These are phyloP conservation scores for Suillus paluster DNA, from an alignment of 768 basidiomycete genomes.

Conservation along the genomic window DNA sequence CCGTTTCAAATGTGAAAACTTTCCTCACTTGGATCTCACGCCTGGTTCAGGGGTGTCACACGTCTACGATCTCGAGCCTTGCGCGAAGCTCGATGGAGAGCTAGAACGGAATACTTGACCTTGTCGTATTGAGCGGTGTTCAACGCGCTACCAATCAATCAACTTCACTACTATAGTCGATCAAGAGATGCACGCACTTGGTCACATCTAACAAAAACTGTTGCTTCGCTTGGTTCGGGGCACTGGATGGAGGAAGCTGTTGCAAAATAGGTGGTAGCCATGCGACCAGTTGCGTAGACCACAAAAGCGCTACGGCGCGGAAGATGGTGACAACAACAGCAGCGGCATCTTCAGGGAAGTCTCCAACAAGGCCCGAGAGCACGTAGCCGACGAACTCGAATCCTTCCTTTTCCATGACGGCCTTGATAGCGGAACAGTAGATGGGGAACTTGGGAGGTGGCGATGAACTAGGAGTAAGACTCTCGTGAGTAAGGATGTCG, in stretches of 20 bases:
- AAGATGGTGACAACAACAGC: constrained; percentile 78
- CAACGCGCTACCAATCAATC: constrained; percentile 54
- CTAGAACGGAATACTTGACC: constrained; percentile 78
- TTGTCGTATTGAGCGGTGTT: constrained; percentile 72
- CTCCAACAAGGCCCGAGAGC: constrained; percentile 78
- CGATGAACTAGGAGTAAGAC: constrained; percentile 52
- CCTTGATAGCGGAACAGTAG: constrained; percentile 66
- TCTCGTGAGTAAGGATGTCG: constrained; percentile 75
- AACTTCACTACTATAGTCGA: constrained; percentile 1
- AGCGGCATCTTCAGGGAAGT: constrained; percentile 87
- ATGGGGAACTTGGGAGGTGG: constrained; percentile 62
- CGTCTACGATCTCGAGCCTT: constrained; percentile 71
- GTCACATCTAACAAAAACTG: constrained; percentile 77
- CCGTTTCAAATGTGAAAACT: neutral
- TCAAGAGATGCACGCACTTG: constrained; percentile 54
- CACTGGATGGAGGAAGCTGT: constrained; percentile 62
- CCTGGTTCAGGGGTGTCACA: constrained; percentile 30
- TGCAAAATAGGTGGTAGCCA: constrained; percentile 80
- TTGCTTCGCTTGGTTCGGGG: constrained; percentile 67
- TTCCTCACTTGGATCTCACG: constrained; percentile 20
- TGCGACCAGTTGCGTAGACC: constrained; percentile 66
- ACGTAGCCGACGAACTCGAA: constrained; percentile 69
- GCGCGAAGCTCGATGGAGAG: constrained; percentile 72
- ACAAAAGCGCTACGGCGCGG: constrained; percentile 65
- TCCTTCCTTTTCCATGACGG: constrained; percentile 71